Evolutionary conservation across 202 grass and related monocot genomes (phyloP), one percentile per base, ranked within the genome.

Genomic region (Cymbopogon flexuosus): DNA sequence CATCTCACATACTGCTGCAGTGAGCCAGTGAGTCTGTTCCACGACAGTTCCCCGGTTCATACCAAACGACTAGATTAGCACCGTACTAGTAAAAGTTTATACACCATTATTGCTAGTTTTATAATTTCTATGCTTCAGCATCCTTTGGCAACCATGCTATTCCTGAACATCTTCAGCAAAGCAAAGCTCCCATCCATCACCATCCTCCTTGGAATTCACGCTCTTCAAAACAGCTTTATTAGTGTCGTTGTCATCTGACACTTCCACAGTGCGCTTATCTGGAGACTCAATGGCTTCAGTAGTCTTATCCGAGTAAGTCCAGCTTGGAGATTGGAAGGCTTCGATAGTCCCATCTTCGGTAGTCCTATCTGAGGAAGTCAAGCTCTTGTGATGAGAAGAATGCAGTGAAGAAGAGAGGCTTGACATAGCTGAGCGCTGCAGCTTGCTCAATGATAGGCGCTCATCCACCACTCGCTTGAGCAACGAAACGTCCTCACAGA

Each of bases 391-490:
- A 67, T 87, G 83, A 1, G 89, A 97, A 1, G 69, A 93, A 82
- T 87, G 84, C 19, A 65, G 19, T 4, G 91, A 94, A 78, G 91
- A 84, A 18, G 86, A 82, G 12, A 92, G 85, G 76, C 86, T 92
- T 3, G 88, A 89, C n/a, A 89, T 76, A 61, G 75, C 68, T 34
- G 85, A 90, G 62, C 76, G 71, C 22, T 87, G 73, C 72, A 93
- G 73, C 82, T 87, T 90, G 51, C 79, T 87, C 72, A 89, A 76
- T 33, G 88, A 75, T 16, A 94, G 7, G 42, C 59, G 78, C 22
- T 56, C 82, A 68, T 94, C 81, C 67, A 97, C 89, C 85, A 89
- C 90, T 92, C 56, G 86, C 89, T 97, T 97, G 1, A 94, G 88
- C 42, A 40, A 49, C 9, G 65, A 85, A 16, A 94, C 85, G 52